Conservation (phyloP, 139 green algal species). For the Chlorella sorokiniana region DNA sequence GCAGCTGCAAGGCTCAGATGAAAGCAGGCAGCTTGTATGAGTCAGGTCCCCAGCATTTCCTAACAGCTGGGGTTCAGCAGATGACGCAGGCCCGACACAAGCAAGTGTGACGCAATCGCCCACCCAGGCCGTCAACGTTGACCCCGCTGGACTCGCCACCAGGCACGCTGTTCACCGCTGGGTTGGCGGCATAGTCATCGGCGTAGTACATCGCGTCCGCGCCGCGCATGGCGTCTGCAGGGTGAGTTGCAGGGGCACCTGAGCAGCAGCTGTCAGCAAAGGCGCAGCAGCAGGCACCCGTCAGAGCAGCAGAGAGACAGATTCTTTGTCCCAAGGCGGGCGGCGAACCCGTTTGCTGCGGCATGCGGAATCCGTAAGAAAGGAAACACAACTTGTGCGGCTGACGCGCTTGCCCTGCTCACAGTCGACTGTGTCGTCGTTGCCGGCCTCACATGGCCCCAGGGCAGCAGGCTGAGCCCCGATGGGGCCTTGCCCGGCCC, state of each 20-base stretch:
- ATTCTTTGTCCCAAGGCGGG: too few species aligned
- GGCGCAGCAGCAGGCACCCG: neutral
- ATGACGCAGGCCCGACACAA: neutral
- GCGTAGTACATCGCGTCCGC: slow-evolving; percentile 16
- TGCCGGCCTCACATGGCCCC: neutral
- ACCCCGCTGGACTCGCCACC: neutral
- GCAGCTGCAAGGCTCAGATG: neutral
- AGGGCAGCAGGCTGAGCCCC: too few species aligned
- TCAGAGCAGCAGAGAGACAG: neutral
- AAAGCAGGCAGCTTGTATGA: neutral
- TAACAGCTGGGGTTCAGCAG: neutral
- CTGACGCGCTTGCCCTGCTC: slow-evolving; percentile 1
- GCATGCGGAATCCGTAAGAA: too few species aligned
- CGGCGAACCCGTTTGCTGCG: too few species aligned
- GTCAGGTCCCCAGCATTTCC: too few species aligned
- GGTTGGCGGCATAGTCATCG: neutral
- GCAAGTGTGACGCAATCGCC: neutral
- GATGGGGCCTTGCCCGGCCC: neutral
- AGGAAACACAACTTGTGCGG: too few species aligned
- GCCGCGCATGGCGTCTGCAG: slow-evolving; percentile 9
- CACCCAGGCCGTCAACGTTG: slow-evolving; percentile 2
- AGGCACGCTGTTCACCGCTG: neutral
- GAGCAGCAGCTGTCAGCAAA: too few species aligned
- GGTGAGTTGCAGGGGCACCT: too few species aligned
- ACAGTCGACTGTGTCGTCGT: neutral